Conservation (phyloP, 805 yeast species). For the Barnettozyma sp. region DNA sequence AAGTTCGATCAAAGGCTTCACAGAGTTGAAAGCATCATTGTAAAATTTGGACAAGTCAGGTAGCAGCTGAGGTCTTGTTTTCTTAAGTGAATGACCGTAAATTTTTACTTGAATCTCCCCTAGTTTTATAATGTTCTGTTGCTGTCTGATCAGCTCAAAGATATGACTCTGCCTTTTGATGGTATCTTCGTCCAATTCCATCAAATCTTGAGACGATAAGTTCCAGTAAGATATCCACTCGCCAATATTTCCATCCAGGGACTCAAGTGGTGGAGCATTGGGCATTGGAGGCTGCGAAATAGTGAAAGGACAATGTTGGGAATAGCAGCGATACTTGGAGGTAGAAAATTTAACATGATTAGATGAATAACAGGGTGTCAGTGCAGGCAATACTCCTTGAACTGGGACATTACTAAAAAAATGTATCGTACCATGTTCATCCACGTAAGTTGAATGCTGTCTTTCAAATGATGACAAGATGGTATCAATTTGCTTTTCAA, state of each 20-base stretch:
- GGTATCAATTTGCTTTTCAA: slow-evolving; percentile 45
- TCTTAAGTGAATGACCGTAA: slow-evolving; percentile 39
- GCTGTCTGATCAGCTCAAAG: slow-evolving; percentile 67
- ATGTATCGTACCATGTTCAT: slow-evolving; percentile 24
- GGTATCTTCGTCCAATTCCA: slow-evolving; percentile 42
- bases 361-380: slow-evolving; percentile 41
- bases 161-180: slow-evolving; percentile 67
- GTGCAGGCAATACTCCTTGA: slow-evolving; percentile 38
- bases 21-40: slow-evolving; percentile 50
- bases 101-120: slow-evolving; percentile 57
- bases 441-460: slow-evolving; percentile 38
- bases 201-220: slow-evolving; percentile 45
- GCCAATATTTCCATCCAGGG: slow-evolving; percentile 26
- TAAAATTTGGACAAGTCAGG: slow-evolving; percentile 50
- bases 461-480: slow-evolving; percentile 37
- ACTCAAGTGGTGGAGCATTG: slow-evolving; percentile 13
- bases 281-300: slow-evolving; percentile 21
- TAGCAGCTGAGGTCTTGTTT: slow-evolving; percentile 36
- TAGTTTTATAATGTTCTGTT: slow-evolving; percentile 61
- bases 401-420: slow-evolving; percentile 27
- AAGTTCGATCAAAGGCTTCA: slow-evolving; percentile 45
- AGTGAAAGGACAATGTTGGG: slow-evolving; percentile 30
- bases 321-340: slow-evolving; percentile 24
- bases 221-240: slow-evolving; percentile 69
- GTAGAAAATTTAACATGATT: slow-evolving; percentile 18